Evolutionary conservation across 768 basidiomycete species (phyloP).

Genomic region (Pisolithus microcarpus): DNA sequence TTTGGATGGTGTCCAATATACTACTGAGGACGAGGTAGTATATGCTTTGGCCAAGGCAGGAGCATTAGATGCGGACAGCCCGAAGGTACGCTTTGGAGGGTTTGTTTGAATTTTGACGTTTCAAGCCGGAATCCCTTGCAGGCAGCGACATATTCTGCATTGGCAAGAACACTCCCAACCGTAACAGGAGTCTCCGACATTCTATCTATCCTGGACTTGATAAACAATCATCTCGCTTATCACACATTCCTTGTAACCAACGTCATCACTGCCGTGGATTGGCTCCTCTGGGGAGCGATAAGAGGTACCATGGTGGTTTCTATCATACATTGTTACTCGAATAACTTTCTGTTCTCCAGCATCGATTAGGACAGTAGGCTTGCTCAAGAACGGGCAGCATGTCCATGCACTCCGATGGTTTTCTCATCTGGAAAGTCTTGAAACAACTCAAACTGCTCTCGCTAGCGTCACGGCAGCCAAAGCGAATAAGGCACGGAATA

Average conservation of each 20-base stretch:
- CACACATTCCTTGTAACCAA: slow-evolving; percentile 80
- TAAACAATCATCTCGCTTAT: slow-evolving; percentile 89
- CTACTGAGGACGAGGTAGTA: slow-evolving; percentile 61
- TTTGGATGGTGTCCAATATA: slow-evolving; percentile 44
- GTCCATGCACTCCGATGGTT: slow-evolving; percentile 82
- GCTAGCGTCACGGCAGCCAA: slow-evolving; percentile 61
- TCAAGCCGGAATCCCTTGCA: slow-evolving; percentile 22
- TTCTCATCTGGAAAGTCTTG: slow-evolving; percentile 68
- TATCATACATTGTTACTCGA: neutral
- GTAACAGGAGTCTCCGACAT: slow-evolving; percentile 59
- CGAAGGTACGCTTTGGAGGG: slow-evolving; percentile 39
- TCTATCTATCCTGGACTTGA: slow-evolving; percentile 58
- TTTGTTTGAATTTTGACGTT: neutral
- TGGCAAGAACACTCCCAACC: slow-evolving; percentile 53
- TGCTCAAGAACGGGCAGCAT: slow-evolving; percentile 82
- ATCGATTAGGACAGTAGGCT: slow-evolving; percentile 66
- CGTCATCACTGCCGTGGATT: slow-evolving; percentile 78
- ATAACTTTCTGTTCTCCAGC: slow-evolving; percentile 32
- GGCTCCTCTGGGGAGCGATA: slow-evolving; percentile 80
- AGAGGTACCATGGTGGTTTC: slow-evolving; percentile 45
- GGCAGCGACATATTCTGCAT: slow-evolving; percentile 53
- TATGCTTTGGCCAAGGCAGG: slow-evolving; percentile 54
- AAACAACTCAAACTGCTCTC: slow-evolving; percentile 61
- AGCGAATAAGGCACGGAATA: slow-evolving; percentile 66
- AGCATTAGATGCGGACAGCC: slow-evolving; percentile 52